phyloP scores from a whole-genome alignment of 768 basidiomycete species.

The Chiua virens region DNA sequence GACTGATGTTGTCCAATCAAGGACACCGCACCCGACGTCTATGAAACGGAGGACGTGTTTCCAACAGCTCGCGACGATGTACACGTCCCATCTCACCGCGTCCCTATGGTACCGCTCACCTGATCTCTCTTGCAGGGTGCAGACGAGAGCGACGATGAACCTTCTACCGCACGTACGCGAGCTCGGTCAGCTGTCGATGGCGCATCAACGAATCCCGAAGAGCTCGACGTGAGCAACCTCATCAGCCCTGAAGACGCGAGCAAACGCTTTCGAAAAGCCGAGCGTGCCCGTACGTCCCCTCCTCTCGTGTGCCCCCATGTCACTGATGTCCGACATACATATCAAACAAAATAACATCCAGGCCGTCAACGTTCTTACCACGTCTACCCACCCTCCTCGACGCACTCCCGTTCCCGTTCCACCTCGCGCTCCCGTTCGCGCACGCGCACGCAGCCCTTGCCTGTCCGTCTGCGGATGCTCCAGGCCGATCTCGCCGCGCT shows the following conservation, averaged over 20 bases:
- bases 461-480: conserved; percentile 60
- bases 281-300: conserved; percentile 51
- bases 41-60: conserved; percentile 84
- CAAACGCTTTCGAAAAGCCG: conserved; percentile 69
- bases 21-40: conserved; percentile 91
- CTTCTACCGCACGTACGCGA: conserved; percentile 38
- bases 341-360: conserved; percentile 11
- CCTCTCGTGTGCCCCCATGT: no score
- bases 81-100: conserved; percentile 21
- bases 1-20: conserved; percentile 31
- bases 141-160: conserved; percentile 70
- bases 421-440: conserved; percentile 31
- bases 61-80: conserved; percentile 54
- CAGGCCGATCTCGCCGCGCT: conserved; percentile 79
- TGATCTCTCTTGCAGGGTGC: conserved; percentile 43
- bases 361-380: conserved; percentile 60
- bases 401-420: conserved; percentile 35
- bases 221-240: conserved; percentile 66
- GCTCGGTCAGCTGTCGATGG: conserved; percentile 34
- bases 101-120: neutral
- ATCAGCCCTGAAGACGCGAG: conserved; percentile 68
- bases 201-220: conserved; percentile 47
- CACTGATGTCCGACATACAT: no score
- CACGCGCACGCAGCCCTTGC: conserved; percentile 42
- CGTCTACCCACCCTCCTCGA: conserved; percentile 63